phyloP scores from a whole-genome alignment of 805 yeast species.

The Tetrapisispora namnaoensis region DNA sequence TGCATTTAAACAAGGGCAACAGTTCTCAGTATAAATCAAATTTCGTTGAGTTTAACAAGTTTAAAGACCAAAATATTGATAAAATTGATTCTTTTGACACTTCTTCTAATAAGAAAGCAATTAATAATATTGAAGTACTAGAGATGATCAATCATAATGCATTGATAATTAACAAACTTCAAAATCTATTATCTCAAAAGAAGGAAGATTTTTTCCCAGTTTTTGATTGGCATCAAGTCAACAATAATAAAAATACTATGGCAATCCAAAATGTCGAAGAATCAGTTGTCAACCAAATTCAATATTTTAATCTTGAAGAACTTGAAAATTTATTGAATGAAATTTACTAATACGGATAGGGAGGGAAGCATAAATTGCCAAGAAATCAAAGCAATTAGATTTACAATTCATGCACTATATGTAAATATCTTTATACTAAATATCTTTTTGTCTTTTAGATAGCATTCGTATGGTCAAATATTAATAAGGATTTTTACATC shows the following conservation, averaged over 20 bases:
- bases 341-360: background rate
- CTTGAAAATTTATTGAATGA: conserved; percentile 1
- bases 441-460: no score
- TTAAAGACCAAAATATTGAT: background rate
- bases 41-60: background rate
- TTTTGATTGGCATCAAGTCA: background rate
- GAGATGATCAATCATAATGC: conserved; percentile 1
- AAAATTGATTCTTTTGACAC: background rate
- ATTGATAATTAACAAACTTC: background rate
- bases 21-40: background rate
- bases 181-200: background rate
- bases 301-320: conserved; percentile 1
- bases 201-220: background rate
- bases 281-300: background rate
- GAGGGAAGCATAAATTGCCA: background rate
- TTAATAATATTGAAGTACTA: background rate
- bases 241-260: background rate
- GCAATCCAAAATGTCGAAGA: conserved; percentile 1
- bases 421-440: no score
- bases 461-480: no score
- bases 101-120: background rate
- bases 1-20: background rate
- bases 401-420: background rate
- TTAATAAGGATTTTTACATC: no score
- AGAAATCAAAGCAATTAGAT: background rate